Evolutionary conservation across 176 grass and related monocot genomes (phyloP).

Genomic region (Oryza glumipatula): DNA sequence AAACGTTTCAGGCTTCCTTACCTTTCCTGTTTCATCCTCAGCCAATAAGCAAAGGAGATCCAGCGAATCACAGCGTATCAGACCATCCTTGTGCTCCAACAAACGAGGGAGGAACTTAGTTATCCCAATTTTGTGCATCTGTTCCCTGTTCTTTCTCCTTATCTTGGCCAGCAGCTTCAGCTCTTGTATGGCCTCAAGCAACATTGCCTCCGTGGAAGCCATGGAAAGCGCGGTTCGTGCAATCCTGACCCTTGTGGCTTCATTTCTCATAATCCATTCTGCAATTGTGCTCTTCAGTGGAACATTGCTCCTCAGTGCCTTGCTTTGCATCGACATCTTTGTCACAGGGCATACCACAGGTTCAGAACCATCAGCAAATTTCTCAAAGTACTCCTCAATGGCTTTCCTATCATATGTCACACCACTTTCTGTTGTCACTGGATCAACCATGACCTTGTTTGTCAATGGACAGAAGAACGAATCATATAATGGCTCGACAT

Average conservation of each 20-base stretch:
- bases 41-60: conserved; percentile 68
- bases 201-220: conserved; percentile 60
- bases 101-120: conserved; percentile 72
- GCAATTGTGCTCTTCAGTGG: conserved; percentile 70
- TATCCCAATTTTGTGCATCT: conserved; percentile 80
- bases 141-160: conserved; percentile 66
- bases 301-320: conserved; percentile 61
- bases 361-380: conserved; percentile 53
- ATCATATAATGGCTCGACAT: conserved; percentile 83
- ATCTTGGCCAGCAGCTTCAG: conserved; percentile 53
- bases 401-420: conserved; percentile 83
- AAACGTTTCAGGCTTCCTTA: conserved; percentile 34
- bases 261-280: conserved; percentile 84
- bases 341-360: conserved; percentile 74
- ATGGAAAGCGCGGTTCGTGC: conserved; percentile 60
- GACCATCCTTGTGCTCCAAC: conserved; percentile 62
- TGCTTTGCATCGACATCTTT: conserved; percentile 61
- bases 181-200: conserved; percentile 79
- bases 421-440: conserved; percentile 79
- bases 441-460: conserved; percentile 88
- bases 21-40: conserved; percentile 87
- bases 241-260: conserved; percentile 60
- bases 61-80: conserved; percentile 58
- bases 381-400: conserved; percentile 72
- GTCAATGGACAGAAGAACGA: conserved; percentile 91